Base-by-base conservation (phyloP, 2,329 filamentous ascomycete species). In the Arachnopeziza araneosa region DNA sequence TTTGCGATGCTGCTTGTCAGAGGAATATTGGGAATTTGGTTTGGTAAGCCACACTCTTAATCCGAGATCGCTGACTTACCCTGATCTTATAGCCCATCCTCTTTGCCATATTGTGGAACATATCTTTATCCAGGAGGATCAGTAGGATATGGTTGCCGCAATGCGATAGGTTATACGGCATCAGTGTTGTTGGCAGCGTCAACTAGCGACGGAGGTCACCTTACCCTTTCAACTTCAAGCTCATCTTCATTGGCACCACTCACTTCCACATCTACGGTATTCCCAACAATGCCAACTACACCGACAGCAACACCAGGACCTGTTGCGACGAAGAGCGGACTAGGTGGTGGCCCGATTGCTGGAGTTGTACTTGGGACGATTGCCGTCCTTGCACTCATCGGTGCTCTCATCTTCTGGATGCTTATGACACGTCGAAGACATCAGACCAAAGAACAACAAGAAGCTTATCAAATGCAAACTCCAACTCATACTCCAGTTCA, bases 1-100 rank as follows among this genome's bases (percentile, higher is more conserved):
- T 50, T 24, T 56, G 54, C 54, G 44, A 56, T 26, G 54, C 32
- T 26, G 44, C n/a, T 26, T 56, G 54, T 26, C 54, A 56, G 12
- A 12, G 24, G 5, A n/a, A 48, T n/a, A 17, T 56, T 49, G 44
- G 44, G 4, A 56, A 56, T 24, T 21, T 56, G n/a, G 36, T 56
- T 50, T 56, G 54, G 54, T 56, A 7, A 50, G 19, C n/a, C 17
- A 44, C 4, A 2, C 36, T 14, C 6, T 22, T n/a, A n/a, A 50
- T 22, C 23, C 22, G 30, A 49, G 32, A 7, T 17, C 17, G 10
- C n/a, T 49, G 22, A 36, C 54, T 56, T 22, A 50, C 23, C 44
- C 14, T 50, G 12, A 24, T 24, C 7, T 2, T 17, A 44, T 17
- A 50, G 54, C 24, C 49, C 54, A 19, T 30, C 52, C 2, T 22